Conservation (phyloP, 2,329 filamentous ascomycete genomes). For the Zymoseptoria ardabiliae region DNA sequence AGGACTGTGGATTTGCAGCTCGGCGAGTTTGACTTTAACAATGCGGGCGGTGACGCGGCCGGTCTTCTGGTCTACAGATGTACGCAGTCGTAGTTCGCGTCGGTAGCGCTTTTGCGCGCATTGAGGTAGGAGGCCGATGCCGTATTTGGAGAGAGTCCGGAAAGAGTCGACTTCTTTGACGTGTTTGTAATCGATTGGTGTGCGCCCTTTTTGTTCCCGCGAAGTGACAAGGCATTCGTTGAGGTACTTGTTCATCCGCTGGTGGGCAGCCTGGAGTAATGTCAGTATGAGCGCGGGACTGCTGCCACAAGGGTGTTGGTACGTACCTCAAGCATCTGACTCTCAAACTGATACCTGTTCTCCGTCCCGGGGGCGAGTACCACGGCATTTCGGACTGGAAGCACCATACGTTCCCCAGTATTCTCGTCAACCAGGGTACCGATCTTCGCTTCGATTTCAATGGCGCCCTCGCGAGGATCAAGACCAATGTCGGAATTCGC, state of each 20-base stretch:
- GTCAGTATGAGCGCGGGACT: constrained; percentile 15
- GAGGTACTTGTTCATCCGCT: constrained; percentile 73
- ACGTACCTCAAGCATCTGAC: constrained; percentile 80
- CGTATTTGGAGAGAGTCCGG: constrained; percentile 60
- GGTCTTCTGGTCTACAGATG: constrained; percentile 56
- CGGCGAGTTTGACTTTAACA: constrained; percentile 80
- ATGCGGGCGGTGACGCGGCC: constrained; percentile 67
- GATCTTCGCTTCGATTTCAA: constrained; percentile 93
- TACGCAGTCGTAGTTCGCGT: constrained; percentile 57
- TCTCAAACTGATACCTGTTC: constrained; percentile 60
- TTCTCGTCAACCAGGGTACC: constrained; percentile 71
- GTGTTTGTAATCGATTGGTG: constrained; percentile 72
- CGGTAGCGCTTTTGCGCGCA: constrained; percentile 28
- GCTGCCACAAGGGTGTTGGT: not conserved
- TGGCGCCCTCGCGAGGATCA: constrained; percentile 56
- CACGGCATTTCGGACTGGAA: constrained; percentile 64
- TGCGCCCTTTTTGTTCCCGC: constrained; percentile 34
- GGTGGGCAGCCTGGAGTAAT: constrained; percentile 62
- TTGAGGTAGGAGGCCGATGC: constrained; percentile 53
- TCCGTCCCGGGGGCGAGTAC: constrained; percentile 54
- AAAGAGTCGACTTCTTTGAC: constrained; percentile 77
- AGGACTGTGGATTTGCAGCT: constrained; percentile 75
- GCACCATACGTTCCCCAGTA: constrained; percentile 59
- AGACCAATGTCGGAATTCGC: constrained; percentile 48
- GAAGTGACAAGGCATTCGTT: constrained; percentile 46